Conservation (phyloP, 805 yeast species). For the Torulaspora gathmanii region DNA sequence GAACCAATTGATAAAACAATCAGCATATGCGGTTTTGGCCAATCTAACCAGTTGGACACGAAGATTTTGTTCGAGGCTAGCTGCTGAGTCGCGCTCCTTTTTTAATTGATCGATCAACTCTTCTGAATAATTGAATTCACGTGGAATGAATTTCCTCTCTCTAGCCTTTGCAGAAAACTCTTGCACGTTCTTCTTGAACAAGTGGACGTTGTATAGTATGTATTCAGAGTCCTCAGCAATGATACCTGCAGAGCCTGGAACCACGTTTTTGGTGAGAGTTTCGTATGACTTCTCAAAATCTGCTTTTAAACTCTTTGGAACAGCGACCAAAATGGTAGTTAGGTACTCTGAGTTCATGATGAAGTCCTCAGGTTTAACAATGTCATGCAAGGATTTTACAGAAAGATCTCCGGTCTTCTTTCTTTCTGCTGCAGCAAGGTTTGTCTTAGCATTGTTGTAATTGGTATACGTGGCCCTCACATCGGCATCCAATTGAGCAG, state of each 20-base stretch:
- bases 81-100: conserved; percentile 72
- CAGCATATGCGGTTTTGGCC: conserved; percentile 84
- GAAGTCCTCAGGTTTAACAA: conserved; percentile 78
- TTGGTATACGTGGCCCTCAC: conserved; percentile 68
- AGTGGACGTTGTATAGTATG: conserved; percentile 66
- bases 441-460: conserved; percentile 79
- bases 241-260: conserved; percentile 79
- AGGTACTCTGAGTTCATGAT: conserved; percentile 82
- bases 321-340: conserved; percentile 80
- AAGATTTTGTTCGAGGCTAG: conserved; percentile 65
- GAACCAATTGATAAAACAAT: conserved; percentile 79
- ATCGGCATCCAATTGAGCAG: conserved; percentile 77
- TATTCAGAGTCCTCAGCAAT: conserved; percentile 73
- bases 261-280: conserved; percentile 70
- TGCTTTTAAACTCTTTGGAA: conserved; percentile 60
- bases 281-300: conserved; percentile 73
- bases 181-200: conserved; percentile 74
- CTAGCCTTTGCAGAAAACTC: conserved; percentile 68
- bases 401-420: conserved; percentile 91
- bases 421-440: conserved; percentile 81
- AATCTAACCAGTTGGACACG: conserved; percentile 76
- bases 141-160: conserved; percentile 84
- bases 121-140: conserved; percentile 86
- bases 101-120: conserved; percentile 65
- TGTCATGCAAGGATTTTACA: conserved; percentile 82